A percentile compares a stretch with the other conserved stretches of the same genome.
These are phyloP conservation scores for Apophysomyces sp. DNA, from an alignment of 371 early-diverging fungal genomes.

Conservation along the genomic window DNA sequence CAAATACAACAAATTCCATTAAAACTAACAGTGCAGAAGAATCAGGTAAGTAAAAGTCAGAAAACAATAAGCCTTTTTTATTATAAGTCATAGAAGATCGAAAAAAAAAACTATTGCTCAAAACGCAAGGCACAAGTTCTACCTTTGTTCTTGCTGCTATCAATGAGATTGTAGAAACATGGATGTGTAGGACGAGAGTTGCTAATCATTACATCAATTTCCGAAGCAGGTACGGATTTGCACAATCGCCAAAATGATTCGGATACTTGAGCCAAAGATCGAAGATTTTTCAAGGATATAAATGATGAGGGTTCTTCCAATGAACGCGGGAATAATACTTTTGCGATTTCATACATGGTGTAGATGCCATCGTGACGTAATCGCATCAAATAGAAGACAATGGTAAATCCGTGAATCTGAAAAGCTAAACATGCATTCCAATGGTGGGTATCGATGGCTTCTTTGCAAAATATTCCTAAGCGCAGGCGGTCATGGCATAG, in stretches of 20 bases:
- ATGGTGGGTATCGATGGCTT: slow-evolving; percentile 19
- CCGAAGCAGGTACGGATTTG: slow-evolving; percentile 17
- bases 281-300: slow-evolving; percentile 18
- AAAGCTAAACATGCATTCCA: slow-evolving; percentile 19
- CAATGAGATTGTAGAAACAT: slow-evolving; percentile 22
- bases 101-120: slow-evolving; percentile 24
- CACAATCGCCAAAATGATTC: slow-evolving; percentile 23
- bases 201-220: slow-evolving; percentile 21
- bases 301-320: slow-evolving; percentile 17
- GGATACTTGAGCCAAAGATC: slow-evolving; percentile 18
- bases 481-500: slow-evolving; percentile 17
- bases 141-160: slow-evolving; percentile 15
- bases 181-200: slow-evolving; percentile 20
- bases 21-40: slow-evolving; percentile 21
- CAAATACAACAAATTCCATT: slow-evolving; percentile 21
- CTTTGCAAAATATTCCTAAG: slow-evolving; percentile 10
- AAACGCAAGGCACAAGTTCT: slow-evolving; percentile 21
- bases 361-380: slow-evolving; percentile 8
- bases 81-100: slow-evolving; percentile 13
- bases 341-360: slow-evolving; percentile 17
- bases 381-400: slow-evolving; percentile 19
- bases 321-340: slow-evolving; percentile 20
- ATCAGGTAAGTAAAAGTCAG: slow-evolving; percentile 21
- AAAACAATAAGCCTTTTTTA: slow-evolving; percentile 23
- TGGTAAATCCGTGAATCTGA: slow-evolving; percentile 15